Conservation (phyloP, 1,139 yeast genomes). For the Saccharomyces hybrid region DNA sequence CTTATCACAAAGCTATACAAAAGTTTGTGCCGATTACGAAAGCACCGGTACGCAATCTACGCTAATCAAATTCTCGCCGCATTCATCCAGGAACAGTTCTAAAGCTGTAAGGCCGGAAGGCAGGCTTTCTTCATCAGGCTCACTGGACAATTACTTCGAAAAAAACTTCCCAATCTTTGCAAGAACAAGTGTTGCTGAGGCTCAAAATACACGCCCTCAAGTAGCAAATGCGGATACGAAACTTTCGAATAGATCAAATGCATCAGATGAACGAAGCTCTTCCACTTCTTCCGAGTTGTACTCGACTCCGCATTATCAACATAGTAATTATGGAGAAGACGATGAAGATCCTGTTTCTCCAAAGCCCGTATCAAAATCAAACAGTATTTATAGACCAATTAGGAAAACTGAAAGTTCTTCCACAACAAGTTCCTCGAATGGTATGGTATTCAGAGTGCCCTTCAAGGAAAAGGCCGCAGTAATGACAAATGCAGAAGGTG, state of each 20-base stretch:
- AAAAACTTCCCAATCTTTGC: conserved; percentile 2
- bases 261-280: background rate
- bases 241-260: background rate
- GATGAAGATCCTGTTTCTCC: conserved; percentile 3
- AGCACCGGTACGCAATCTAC: conserved; percentile 11
- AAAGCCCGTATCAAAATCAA: conserved; percentile 1
- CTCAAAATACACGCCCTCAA: background rate
- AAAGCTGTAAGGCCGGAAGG: conserved; percentile 6
- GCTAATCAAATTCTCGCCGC: conserved; percentile 12
- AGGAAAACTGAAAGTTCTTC: conserved; percentile 5
- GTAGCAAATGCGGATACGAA: background rate
- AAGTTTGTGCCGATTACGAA: conserved; percentile 19
- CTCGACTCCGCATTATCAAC: background rate
- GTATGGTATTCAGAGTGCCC: conserved; percentile 52
- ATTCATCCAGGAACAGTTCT: conserved; percentile 11
- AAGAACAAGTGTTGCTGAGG: background rate
- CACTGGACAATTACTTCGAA: conserved; percentile 32
- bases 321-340: background rate
- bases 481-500: conserved; percentile 6
- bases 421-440: conserved; percentile 27
- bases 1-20: conserved; percentile 55
- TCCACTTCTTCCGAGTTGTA: background rate
- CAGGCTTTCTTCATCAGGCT: conserved; percentile 17
- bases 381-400: conserved; percentile 2
- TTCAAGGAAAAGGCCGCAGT: conserved; percentile 42